These are phyloP conservation scores for Chlorencoelia australis DNA, from an alignment of 2,329 filamentous ascomycete genomes.

Conservation along the genomic window DNA sequence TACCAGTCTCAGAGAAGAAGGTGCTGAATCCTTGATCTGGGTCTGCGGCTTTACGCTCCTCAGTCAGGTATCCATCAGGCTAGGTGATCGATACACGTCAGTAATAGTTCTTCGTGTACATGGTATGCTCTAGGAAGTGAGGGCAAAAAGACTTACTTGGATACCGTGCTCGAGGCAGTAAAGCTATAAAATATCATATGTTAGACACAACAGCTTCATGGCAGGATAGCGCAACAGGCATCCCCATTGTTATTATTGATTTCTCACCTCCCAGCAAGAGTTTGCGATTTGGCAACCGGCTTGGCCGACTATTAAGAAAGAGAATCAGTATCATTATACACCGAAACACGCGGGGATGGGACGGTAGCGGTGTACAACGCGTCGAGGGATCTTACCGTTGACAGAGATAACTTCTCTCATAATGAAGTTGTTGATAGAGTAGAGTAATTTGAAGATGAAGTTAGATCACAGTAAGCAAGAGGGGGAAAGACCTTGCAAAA, in stretches of 20 bases:
- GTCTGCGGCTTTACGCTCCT: slow-evolving; percentile 89
- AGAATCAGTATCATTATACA: slow-evolving; percentile 14
- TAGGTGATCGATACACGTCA: slow-evolving; percentile 36
- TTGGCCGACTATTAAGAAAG: slow-evolving; percentile 71
- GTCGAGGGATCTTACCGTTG: slow-evolving; percentile 63
- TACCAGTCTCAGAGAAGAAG: slow-evolving; percentile 99
- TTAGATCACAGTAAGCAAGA: slow-evolving; percentile 2
- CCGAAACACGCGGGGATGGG: slow-evolving; percentile 13
- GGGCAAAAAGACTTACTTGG: slow-evolving; percentile 56
- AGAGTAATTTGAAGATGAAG: slow-evolving; percentile 18
- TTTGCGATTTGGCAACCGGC: slow-evolving; percentile 99
- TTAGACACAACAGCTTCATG: no score
- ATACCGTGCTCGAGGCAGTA: slow-evolving; percentile 99
- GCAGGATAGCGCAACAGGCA: slow-evolving; percentile 5
- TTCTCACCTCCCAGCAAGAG: slow-evolving; percentile 99
- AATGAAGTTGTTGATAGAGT: slow-evolving; percentile 32
- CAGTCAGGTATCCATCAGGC: slow-evolving; percentile 97
- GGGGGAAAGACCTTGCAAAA: slow-evolving; percentile 5
- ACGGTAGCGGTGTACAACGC: slow-evolving; percentile 32
- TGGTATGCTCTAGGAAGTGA: neutral
- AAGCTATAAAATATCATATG: slow-evolving; percentile 49
- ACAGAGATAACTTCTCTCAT: slow-evolving; percentile 99
- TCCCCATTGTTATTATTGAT: no score
- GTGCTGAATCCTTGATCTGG: slow-evolving; percentile 98
- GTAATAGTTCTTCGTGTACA: slow-evolving; percentile 8